phyloP scores from a whole-genome alignment of 768 basidiomycete species.

The Dentipellis fragilis region DNA sequence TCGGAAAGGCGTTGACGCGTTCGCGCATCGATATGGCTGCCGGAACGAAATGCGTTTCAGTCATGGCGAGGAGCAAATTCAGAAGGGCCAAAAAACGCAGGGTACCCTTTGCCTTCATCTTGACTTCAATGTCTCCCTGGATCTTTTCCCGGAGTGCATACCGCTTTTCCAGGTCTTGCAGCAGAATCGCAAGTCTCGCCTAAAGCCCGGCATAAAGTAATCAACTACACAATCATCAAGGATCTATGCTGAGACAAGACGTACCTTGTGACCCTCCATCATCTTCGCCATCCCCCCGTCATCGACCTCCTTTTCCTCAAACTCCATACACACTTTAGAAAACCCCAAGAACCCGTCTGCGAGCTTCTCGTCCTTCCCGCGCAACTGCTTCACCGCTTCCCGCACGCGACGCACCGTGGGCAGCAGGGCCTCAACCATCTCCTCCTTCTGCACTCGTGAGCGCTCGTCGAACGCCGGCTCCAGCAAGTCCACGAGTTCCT shows the following conservation, averaged over 20 bases:
- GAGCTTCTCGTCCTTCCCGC: not conserved
- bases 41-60: not conserved
- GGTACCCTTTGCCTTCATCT: not conserved
- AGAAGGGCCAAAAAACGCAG: not conserved
- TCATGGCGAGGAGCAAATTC: not conserved
- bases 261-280: not conserved
- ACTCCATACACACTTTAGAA: not conserved
- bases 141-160: not conserved
- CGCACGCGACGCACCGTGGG: not conserved
- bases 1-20: not conserved
- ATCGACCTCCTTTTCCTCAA: not conserved
- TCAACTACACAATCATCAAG: not conserved
- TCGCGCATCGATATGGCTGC: not conserved
- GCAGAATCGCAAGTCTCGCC: not conserved
- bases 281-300: not conserved
- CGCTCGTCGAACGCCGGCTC: not conserved
- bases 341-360: not conserved
- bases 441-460: not conserved
- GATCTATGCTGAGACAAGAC: not conserved
- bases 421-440: not conserved
- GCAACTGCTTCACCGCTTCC: not conserved
- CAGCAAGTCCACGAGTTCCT: not conserved
- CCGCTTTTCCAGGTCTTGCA: not conserved
- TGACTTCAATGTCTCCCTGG: not conserved
- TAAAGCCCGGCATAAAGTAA: not conserved